Conservation (phyloP, 768 basidiomycete genomes). For the Tulasnella calospora region DNA sequence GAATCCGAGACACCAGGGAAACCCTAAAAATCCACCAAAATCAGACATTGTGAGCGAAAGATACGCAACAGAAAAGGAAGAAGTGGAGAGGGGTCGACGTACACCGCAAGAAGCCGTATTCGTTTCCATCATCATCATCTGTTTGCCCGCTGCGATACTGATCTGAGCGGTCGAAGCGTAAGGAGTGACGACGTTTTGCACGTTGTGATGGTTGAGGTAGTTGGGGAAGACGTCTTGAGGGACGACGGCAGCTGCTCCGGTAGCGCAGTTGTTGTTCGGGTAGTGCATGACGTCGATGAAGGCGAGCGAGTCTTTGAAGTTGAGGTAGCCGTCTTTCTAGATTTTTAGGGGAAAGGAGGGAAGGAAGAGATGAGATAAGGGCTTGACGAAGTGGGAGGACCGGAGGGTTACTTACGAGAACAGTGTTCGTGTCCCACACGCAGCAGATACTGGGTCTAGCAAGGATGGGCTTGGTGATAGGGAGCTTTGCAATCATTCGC, state of each 20-base stretch:
- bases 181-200: neutral
- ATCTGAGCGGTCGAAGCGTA: conserved; percentile 8
- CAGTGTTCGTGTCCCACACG: conserved; percentile 44
- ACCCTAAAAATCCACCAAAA: conserved; percentile 33
- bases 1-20: conserved; percentile 49
- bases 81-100: no score
- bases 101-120: conserved; percentile 54
- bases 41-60: neutral
- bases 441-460: conserved; percentile 60
- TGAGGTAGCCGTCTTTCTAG: neutral
- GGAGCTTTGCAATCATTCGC: conserved; percentile 17
- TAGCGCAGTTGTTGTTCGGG: conserved; percentile 21
- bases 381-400: neutral
- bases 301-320: neutral
- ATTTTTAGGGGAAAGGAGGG: neutral
- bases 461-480: conserved; percentile 39
- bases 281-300: conserved; percentile 18
- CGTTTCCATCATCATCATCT: conserved; percentile 63
- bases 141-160: conserved; percentile 36
- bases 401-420: neutral
- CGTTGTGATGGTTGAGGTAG: conserved; percentile 17
- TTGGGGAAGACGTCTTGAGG: conserved; percentile 17
- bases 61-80: conserved; percentile 39
- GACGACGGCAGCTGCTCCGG: neutral
- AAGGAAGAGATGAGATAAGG: neutral